Conservation (phyloP, 306 rosid genomes). For the Mimosa pudica region DNA sequence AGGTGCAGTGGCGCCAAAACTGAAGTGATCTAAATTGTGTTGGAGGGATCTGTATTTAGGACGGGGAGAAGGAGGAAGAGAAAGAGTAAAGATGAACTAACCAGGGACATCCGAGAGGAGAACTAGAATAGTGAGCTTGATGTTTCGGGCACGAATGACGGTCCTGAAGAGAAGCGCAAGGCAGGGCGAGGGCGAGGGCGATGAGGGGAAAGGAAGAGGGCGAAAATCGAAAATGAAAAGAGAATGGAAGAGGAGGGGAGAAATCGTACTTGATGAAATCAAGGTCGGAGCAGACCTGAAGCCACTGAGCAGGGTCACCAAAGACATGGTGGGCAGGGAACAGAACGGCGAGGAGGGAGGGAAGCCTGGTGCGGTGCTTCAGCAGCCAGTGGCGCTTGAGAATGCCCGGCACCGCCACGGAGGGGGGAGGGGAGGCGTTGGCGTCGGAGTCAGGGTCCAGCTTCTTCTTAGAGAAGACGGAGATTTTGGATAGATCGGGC, state of each 20-base stretch:
- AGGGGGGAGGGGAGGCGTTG: slow-evolving; percentile 17
- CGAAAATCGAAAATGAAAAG: too few relatives aligned
- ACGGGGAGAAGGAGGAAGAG: background rate
- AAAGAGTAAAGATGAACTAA: slow-evolving; percentile 20
- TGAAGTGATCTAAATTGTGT: background rate
- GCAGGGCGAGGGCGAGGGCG: background rate
- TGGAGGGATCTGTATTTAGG: background rate
- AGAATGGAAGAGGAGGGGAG: background rate
- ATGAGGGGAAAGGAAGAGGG: background rate
- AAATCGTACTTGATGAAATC: slow-evolving; percentile 67
- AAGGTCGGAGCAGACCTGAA: slow-evolving; percentile 85
- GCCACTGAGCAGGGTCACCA: slow-evolving; percentile 90
- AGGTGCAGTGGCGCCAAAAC: background rate
- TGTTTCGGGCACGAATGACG: slow-evolving; percentile 65
- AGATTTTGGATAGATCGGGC: slow-evolving; percentile 74
- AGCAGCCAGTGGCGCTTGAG: slow-evolving; percentile 78
- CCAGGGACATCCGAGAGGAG: slow-evolving; percentile 59
- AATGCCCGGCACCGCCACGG: slow-evolving; percentile 45
- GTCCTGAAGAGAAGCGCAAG: slow-evolving; percentile 40
- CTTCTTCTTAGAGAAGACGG: slow-evolving; percentile 45
- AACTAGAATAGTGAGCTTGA: slow-evolving; percentile 65
- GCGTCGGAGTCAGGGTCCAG: slow-evolving; percentile 28
- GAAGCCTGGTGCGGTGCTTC: slow-evolving; percentile 86
- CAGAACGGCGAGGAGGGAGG: slow-evolving; percentile 70
- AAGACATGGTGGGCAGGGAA: slow-evolving; percentile 62